Conservation (phyloP, 164 flowering plant genomes). For the Stephania yunnanensis region DNA sequence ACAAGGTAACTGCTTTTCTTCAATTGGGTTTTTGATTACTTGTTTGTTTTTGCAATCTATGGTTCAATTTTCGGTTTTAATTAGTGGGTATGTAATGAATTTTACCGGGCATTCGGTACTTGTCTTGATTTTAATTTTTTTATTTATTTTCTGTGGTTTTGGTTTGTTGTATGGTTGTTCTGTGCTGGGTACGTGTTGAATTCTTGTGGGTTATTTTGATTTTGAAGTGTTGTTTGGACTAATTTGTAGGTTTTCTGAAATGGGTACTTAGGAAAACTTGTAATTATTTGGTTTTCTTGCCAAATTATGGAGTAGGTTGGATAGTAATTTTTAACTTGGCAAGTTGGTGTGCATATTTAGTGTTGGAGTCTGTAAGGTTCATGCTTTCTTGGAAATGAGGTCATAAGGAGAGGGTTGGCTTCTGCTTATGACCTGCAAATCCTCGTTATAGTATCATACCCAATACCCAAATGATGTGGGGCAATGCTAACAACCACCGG, state of each 20-base stretch:
- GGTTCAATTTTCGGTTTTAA: neutral
- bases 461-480: too few species aligned
- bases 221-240: slow-evolving; percentile 3
- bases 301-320: neutral
- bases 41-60: neutral
- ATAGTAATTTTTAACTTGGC: neutral
- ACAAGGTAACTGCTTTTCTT: slow-evolving; percentile 14
- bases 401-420: too few species aligned
- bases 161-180: neutral
- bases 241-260: slow-evolving; percentile 2
- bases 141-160: neutral
- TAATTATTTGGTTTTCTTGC: neutral
- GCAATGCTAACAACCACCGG: too few species aligned
- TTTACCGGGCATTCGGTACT: neutral
- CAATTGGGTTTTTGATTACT: neutral
- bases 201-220: neutral
- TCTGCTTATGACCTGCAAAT: too few species aligned
- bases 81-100: too few species aligned
- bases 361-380: too few species aligned
- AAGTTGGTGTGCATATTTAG: too few species aligned
- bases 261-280: neutral
- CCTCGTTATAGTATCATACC: too few species aligned
- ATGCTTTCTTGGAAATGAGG: too few species aligned
- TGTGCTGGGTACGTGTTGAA: neutral
- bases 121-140: neutral